phyloP scores from a whole-genome alignment of 768 basidiomycete species.

The Podaxis carcinomalis region DNA sequence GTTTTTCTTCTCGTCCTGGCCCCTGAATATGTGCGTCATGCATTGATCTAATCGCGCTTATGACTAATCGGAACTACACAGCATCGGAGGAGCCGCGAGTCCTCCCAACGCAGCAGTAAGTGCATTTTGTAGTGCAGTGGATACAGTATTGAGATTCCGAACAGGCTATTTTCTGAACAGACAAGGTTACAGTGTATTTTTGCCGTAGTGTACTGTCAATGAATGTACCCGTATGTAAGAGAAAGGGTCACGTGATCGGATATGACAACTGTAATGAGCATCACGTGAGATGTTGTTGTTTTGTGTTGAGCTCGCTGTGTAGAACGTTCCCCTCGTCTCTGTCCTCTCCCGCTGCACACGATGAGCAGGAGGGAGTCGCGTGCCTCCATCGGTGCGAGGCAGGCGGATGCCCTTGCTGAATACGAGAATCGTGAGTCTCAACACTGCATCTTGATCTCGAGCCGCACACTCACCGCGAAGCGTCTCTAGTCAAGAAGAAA shows the following conservation, averaged over 20 bases:
- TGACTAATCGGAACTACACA: conserved; percentile 18
- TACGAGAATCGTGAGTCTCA: conserved; percentile 75
- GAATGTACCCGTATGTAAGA: background rate
- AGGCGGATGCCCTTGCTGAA: conserved; percentile 78
- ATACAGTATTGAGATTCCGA: background rate
- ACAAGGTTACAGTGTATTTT: background rate
- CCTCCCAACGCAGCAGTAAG: conserved; percentile 70
- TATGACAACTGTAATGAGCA: conserved; percentile 8
- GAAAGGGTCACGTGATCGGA: conserved; percentile 2
- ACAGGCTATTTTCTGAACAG: conserved; percentile 5
- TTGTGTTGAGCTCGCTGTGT: conserved; percentile 6
- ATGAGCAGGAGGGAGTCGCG: conserved; percentile 62
- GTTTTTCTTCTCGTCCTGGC: conserved; percentile 77
- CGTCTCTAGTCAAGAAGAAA: conserved; percentile 80
- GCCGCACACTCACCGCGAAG: conserved; percentile 29
- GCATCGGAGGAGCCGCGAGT: conserved; percentile 65
- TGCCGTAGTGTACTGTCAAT: background rate
- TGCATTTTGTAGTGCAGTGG: background rate
- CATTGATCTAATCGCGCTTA: background rate
- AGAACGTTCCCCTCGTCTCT: conserved; percentile 10
- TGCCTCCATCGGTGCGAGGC: conserved; percentile 59
- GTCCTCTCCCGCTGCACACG: conserved; percentile 17
- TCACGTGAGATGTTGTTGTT: conserved; percentile 25
- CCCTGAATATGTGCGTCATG: conserved; percentile 57
- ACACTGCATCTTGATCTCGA: conserved; percentile 14